phyloP scores from a whole-genome alignment of 305 asterid species.

The Plantago lanceolata region DNA sequence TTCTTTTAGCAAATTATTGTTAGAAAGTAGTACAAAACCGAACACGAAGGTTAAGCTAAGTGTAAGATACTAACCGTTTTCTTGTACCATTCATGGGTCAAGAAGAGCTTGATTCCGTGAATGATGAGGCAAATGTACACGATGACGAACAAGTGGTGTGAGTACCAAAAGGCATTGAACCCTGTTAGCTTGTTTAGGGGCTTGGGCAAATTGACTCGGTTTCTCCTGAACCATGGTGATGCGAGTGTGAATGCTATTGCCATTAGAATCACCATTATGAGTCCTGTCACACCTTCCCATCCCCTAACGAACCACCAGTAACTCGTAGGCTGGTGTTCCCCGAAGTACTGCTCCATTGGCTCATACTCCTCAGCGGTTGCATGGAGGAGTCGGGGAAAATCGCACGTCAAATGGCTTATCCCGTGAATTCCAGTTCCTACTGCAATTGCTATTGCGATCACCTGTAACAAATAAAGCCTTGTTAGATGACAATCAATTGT shows the following conservation, averaged over 20 bases:
- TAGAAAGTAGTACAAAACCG: background rate
- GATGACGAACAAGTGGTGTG: constrained; percentile 50
- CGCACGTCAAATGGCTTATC: constrained; percentile 52
- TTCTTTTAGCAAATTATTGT: background rate
- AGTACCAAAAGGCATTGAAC: constrained; percentile 64
- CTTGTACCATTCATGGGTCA: constrained; percentile 48
- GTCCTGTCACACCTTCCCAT: constrained; percentile 49
- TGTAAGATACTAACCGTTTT: constrained; percentile 38
- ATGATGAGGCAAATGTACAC: constrained; percentile 47
- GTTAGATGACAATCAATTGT: no score
- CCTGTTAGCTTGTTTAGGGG: constrained; percentile 52
- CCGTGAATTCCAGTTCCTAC: constrained; percentile 53
- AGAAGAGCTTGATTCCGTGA: constrained; percentile 45
- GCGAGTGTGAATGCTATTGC: constrained; percentile 54
- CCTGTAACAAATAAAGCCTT: constrained; percentile 22
- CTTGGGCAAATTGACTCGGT: constrained; percentile 42
- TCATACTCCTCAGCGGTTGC: constrained; percentile 25
- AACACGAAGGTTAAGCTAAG: background rate
- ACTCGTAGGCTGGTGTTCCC: constrained; percentile 36
- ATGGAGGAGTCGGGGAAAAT: constrained; percentile 48
- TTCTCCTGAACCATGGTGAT: constrained; percentile 47
- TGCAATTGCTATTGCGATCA: constrained; percentile 49
- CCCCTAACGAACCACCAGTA: constrained; percentile 37
- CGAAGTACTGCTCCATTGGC: constrained; percentile 21
- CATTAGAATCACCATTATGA: constrained; percentile 50